phyloP scores from a whole-genome alignment of 371 early-diverging fungal genomes.

The Basidiobolus meristosporus region DNA sequence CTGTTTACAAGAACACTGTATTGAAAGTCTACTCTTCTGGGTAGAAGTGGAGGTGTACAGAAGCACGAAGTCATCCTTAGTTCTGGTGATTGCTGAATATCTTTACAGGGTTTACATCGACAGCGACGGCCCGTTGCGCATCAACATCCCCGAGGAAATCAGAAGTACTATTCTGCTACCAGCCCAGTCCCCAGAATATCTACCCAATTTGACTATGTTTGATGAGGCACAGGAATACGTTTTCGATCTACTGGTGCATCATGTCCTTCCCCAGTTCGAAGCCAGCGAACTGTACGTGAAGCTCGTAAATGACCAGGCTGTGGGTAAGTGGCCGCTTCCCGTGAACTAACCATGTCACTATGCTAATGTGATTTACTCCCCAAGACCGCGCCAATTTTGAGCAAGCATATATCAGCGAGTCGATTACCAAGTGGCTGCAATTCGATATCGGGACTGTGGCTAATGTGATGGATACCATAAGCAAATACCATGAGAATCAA shows the following conservation, averaged over 20 bases:
- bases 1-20: constrained; percentile 25
- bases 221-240: constrained; percentile 35
- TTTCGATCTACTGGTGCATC: constrained; percentile 26
- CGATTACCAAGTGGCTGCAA: no score
- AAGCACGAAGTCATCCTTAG: neutral
- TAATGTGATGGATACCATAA: no score
- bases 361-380: no score
- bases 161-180: constrained; percentile 18
- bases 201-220: constrained; percentile 20
- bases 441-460: no score
- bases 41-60: constrained; percentile 28
- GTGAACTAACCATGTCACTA: no score
- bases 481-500: no score
- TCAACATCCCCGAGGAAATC: constrained; percentile 30
- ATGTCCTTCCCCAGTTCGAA: constrained; percentile 27
- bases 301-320: no score
- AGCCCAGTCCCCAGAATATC: constrained; percentile 8
- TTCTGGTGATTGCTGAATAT: constrained; percentile 11
- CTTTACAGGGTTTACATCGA: constrained; percentile 28
- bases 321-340: no score
- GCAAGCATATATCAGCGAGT: no score
- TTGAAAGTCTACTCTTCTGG: constrained; percentile 35
- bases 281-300: constrained; percentile 6
- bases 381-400: no score
- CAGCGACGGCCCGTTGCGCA: constrained; percentile 19